Evolutionary conservation across 78 protist species (phyloP).

Genomic region (Creolimax fragrantissima): DNA sequence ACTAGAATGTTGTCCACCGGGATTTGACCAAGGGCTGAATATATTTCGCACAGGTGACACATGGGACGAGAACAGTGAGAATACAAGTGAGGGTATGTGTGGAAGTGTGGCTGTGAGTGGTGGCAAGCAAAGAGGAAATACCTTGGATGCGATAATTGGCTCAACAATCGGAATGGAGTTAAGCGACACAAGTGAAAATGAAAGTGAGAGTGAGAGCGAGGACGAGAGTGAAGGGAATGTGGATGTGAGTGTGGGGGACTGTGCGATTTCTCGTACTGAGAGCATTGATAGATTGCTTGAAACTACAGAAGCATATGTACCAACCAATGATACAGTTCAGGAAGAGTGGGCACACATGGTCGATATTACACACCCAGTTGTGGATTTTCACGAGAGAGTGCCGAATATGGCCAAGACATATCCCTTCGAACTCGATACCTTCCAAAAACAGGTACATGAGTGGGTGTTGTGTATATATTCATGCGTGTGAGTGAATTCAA

Average conservation of each 20-base stretch:
- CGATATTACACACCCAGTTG: neutral
- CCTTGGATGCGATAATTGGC: neutral
- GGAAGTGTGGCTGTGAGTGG: neutral
- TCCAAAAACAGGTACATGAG: slow-evolving; percentile 74
- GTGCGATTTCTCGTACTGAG: neutral
- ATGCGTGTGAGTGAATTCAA: neutral
- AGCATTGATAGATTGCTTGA: neutral
- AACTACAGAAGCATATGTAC: neutral
- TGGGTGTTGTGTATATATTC: neutral
- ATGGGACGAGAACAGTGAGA: neutral
- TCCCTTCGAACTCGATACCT: slow-evolving; percentile 87
- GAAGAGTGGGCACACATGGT: neutral
- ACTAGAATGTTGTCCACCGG: too few relatives aligned
- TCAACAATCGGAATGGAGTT: neutral
- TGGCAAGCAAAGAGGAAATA: neutral
- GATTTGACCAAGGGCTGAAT: too few relatives aligned
- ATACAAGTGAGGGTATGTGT: neutral
- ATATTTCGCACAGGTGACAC: neutral
- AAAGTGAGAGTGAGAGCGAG: neutral
- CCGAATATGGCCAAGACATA: slow-evolving; percentile 31
- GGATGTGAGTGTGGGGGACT: neutral
- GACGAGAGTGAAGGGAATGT: neutral
- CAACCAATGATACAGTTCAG: neutral
- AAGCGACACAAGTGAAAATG: neutral
- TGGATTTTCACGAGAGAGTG: neutral